phyloP scores from a whole-genome alignment of 2,329 filamentous ascomycete genomes.

The Penicillium sp. region DNA sequence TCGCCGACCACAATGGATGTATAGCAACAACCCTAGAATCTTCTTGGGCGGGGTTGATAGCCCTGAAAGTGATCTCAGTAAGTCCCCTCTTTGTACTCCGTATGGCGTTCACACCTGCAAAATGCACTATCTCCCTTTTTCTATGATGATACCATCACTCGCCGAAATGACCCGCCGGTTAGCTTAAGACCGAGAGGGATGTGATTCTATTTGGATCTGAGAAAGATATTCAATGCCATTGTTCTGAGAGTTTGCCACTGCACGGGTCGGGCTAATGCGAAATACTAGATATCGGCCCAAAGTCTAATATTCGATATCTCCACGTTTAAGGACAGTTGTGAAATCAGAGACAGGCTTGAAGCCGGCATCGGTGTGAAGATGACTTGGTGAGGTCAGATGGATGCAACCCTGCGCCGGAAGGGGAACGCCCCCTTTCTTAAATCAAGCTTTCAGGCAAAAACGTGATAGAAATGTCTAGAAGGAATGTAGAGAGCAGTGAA shows the following conservation, averaged over 20 bases:
- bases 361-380: too few relatives aligned
- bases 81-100: not conserved
- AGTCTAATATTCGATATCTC: not conserved
- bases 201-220: constrained; percentile 11
- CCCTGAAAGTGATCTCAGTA: too few relatives aligned
- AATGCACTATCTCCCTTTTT: not conserved
- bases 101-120: not conserved
- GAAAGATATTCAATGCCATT: not conserved
- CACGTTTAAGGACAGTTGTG: too few relatives aligned
- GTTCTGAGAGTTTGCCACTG: not conserved
- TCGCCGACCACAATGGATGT: too few relatives aligned
- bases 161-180: constrained; percentile 14
- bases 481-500: not conserved
- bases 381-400: constrained; percentile 7
- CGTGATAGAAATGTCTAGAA: not conserved
- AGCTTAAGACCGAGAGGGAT: constrained; percentile 5
- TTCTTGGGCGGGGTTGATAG: too few relatives aligned
- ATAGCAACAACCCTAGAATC: too few relatives aligned
- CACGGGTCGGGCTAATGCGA: not conserved
- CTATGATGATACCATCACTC: constrained; percentile 18
- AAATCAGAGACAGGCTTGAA: too few relatives aligned
- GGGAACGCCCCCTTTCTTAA: not conserved
- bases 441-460: not conserved
- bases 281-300: not conserved
- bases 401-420: constrained; percentile 10